Evolutionary conservation across 805 yeast species (phyloP).

Genomic region (Metschnikowia amazonensis): DNA sequence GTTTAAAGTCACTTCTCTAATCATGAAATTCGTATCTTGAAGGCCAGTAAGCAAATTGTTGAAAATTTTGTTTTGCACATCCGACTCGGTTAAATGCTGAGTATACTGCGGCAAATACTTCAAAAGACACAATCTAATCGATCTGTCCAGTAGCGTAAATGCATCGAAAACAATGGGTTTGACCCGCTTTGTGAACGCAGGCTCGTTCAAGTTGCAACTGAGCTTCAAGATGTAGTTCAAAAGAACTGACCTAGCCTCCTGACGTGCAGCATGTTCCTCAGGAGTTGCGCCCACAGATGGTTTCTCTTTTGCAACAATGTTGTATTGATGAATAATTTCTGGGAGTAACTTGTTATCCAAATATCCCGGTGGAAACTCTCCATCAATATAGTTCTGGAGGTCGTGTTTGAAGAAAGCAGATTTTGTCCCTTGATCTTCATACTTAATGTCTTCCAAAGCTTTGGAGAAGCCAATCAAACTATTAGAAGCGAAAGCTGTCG

Average conservation of each 20-base stretch:
- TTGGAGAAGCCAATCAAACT: conserved; percentile 50
- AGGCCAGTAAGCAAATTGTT: conserved; percentile 73
- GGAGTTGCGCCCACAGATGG: conserved; percentile 27
- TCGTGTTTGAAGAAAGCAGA: conserved; percentile 37
- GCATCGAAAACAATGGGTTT: conserved; percentile 64
- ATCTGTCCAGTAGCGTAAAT: conserved; percentile 68
- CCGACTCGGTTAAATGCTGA: conserved; percentile 48
- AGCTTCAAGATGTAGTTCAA: conserved; percentile 41
- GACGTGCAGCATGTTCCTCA: conserved; percentile 29
- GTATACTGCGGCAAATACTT: conserved; percentile 56
- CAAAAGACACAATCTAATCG: conserved; percentile 69
- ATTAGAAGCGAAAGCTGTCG: conserved; percentile 31
- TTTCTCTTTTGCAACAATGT: conserved; percentile 24
- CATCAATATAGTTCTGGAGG: conserved; percentile 23
- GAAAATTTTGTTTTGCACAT: conserved; percentile 67
- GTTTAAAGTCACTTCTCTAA: conserved; percentile 76
- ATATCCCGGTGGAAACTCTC: conserved; percentile 47
- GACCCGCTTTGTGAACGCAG: conserved; percentile 38
- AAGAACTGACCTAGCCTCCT: conserved; percentile 35
- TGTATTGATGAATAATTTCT: conserved; percentile 48
- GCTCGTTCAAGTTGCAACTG: conserved; percentile 26
- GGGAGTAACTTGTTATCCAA: conserved; percentile 67
- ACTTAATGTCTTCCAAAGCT: conserved; percentile 52
- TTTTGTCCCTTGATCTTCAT: conserved; percentile 53
- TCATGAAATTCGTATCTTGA: conserved; percentile 75